Conservation (phyloP, 805 yeast species). For the Barnettozyma wickerhamii region DNA sequence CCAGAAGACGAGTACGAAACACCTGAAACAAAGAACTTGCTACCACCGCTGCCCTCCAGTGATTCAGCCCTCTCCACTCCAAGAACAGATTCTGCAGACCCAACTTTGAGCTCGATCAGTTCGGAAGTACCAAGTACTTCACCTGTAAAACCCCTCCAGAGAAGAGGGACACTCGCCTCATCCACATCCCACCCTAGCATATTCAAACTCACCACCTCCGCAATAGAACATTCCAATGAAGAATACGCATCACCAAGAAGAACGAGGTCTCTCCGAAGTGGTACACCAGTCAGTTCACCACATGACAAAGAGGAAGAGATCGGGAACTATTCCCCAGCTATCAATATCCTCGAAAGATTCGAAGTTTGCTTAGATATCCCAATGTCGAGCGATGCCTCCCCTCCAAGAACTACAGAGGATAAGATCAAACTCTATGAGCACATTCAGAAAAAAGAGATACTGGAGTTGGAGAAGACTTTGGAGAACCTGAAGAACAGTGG, state of each 20-base stretch:
- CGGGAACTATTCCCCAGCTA: slow-evolving; percentile 20
- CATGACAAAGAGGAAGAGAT: background rate
- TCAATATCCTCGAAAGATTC: slow-evolving; percentile 22
- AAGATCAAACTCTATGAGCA: slow-evolving; percentile 16
- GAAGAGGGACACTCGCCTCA: too few species aligned
- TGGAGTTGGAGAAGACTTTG: slow-evolving; percentile 17
- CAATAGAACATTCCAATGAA: background rate
- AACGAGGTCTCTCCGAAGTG: background rate
- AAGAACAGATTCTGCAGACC: slow-evolving; percentile 2
- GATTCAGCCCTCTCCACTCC: background rate
- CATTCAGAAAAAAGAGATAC: slow-evolving; percentile 18
- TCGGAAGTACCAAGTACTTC: too few species aligned
- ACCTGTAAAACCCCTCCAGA: too few species aligned
- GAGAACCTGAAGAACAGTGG: slow-evolving; percentile 19
- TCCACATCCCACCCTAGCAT: slow-evolving; percentile 1
- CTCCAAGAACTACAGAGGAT: slow-evolving; percentile 18
- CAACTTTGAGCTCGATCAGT: too few species aligned
- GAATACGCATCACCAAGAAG: background rate
- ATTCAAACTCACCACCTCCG: background rate
- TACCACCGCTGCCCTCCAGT: slow-evolving; percentile 20
- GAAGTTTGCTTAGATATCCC: slow-evolving; percentile 21
- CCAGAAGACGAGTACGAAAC: slow-evolving; percentile 7
- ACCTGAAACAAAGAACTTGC: slow-evolving; percentile 15
- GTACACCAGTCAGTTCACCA: background rate
- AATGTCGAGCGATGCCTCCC: slow-evolving; percentile 3